These are phyloP conservation scores for Fusarium sp. DNA, from an alignment of 2,329 filamentous ascomycete genomes.

Conservation along the genomic window DNA sequence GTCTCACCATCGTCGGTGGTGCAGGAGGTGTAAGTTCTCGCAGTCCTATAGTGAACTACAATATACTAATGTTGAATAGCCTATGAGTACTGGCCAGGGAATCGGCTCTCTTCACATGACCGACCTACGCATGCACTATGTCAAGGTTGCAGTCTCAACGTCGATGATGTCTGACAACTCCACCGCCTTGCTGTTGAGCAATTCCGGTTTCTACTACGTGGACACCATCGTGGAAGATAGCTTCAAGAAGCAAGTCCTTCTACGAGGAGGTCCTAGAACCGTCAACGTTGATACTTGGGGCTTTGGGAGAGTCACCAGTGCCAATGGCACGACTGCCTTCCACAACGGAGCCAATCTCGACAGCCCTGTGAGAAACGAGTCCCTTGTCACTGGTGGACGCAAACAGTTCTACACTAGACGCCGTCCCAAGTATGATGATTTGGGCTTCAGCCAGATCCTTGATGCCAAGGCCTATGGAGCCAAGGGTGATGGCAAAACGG, in stretches of 20 bases:
- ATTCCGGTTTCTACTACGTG: conserved; percentile 3
- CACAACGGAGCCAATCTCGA: conserved; percentile 19
- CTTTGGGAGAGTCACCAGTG: conserved; percentile 28
- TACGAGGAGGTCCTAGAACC: conserved; percentile 4
- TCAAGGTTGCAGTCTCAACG: not conserved
- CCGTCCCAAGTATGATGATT: conserved; percentile 21
- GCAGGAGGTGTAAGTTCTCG: conserved; percentile 18
- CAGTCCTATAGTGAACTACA: too few relatives aligned
- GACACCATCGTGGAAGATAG: conserved; percentile 19
- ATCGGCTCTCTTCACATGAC: conserved; percentile 35
- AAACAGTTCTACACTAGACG: conserved; percentile 20
- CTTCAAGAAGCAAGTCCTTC: conserved; percentile 16
- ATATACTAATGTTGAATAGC: not conserved
- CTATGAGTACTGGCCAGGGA: conserved; percentile 27
- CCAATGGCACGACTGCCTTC: conserved; percentile 20
- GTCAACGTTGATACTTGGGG: conserved; percentile 19
- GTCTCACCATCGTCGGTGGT: conserved; percentile 61
- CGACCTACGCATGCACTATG: conserved; percentile 18
- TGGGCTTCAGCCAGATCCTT: conserved; percentile 8
- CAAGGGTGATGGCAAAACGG: conserved; percentile 76
- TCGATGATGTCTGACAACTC: not conserved
- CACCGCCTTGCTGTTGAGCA: not conserved
- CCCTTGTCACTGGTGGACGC: not conserved
- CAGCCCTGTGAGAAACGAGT: not conserved
- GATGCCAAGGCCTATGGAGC: conserved; percentile 57